These are phyloP conservation scores for Imleria badia DNA, from an alignment of 768 basidiomycete genomes.

Conservation along the genomic window DNA sequence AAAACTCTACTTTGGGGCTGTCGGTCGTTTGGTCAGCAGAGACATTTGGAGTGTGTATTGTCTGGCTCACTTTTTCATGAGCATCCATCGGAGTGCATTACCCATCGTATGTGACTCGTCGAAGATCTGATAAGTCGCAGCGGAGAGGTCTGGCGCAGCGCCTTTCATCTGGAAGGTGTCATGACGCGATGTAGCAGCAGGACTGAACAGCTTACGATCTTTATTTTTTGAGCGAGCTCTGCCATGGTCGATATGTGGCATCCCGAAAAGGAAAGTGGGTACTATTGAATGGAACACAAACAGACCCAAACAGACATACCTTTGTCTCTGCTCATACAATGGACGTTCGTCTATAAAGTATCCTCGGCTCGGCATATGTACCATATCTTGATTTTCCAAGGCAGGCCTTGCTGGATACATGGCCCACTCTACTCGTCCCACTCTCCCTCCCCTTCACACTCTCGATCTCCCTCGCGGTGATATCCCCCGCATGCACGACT, in stretches of 20 bases:
- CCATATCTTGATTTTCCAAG: constrained; percentile 1
- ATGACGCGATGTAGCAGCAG: not conserved
- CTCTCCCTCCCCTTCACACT: constrained; percentile 52
- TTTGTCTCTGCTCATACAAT: not conserved
- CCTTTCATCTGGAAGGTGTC: constrained; percentile 70
- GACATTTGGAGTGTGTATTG: not conserved
- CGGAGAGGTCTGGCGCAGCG: constrained; percentile 75
- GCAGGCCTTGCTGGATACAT: constrained; percentile 23
- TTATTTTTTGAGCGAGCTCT: constrained; percentile 31
- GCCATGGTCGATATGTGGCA: constrained; percentile 19
- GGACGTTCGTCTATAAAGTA: constrained; percentile 11
- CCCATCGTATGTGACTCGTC: constrained; percentile 97
- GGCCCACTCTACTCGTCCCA: constrained; percentile 40
- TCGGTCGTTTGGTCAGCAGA: constrained; percentile 29
- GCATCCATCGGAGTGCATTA: constrained; percentile 93
- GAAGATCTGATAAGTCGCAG: constrained; percentile 88
- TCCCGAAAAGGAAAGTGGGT: constrained; percentile 3
- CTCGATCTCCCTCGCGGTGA: constrained; percentile 38
- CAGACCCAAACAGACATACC: not conserved
- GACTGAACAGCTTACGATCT: constrained; percentile 26
- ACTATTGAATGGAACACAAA: not conserved
- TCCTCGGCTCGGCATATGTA: not conserved
- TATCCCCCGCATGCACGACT: constrained; percentile 12
- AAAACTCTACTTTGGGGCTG: constrained; percentile 97
- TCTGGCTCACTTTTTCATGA: constrained; percentile 92